These are phyloP conservation scores for Coleophoma eucalyptorum DNA, from an alignment of 2,329 filamentous ascomycete species.

Conservation along the genomic window DNA sequence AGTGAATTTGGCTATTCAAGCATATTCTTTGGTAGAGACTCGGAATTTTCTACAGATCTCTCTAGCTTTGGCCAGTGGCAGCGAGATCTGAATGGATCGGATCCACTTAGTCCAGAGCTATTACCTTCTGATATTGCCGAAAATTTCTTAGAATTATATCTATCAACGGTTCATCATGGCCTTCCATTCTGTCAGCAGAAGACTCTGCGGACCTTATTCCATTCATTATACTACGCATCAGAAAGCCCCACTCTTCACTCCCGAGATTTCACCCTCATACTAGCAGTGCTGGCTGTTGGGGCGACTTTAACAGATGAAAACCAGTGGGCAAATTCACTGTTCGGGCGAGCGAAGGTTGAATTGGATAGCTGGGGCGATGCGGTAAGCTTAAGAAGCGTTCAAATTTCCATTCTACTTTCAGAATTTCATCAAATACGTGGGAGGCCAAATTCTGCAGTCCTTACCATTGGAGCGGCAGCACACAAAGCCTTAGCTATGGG, in stretches of 20 bases:
- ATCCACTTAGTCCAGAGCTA: too few relatives aligned
- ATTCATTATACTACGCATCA: neutral
- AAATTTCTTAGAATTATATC: too few relatives aligned
- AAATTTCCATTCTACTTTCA: neutral
- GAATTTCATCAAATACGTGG: neutral
- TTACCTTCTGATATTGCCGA: too few relatives aligned
- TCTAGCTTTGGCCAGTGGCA: too few relatives aligned
- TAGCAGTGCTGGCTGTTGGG: constrained; percentile 4
- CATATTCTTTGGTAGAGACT: neutral
- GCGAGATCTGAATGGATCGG: too few relatives aligned
- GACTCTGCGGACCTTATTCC: neutral
- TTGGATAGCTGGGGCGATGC: constrained; percentile 1
- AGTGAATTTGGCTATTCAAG: too few relatives aligned
- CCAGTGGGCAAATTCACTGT: neutral
- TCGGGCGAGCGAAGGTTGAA: neutral
- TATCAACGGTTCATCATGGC: too few relatives aligned
- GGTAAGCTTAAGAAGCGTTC: neutral
- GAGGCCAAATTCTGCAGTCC: neutral
- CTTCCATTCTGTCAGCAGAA: neutral
- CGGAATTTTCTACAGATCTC: neutral
- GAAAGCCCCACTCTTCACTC: neutral
- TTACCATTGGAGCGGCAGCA: constrained; percentile 1
- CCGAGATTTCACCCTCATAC: constrained; percentile 1
- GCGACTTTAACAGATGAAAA: constrained; percentile 2
- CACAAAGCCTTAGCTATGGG: constrained; percentile 5